phyloP scores from a whole-genome alignment of 2,329 filamentous ascomycete species.

The Ceratocystis eucalypticola region DNA sequence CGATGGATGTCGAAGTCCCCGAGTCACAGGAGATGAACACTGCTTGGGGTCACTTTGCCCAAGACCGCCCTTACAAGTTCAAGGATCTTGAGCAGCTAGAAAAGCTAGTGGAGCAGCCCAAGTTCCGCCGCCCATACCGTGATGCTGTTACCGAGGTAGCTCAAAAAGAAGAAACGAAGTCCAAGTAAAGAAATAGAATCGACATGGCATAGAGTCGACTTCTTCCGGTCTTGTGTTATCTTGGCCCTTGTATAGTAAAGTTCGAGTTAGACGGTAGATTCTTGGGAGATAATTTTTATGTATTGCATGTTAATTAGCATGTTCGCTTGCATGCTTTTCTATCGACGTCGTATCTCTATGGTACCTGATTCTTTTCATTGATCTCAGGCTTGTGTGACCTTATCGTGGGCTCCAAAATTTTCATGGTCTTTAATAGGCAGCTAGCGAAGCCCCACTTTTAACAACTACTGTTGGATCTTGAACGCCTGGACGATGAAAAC shows the following conservation, averaged over 20 bases:
- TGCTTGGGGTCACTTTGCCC: constrained; percentile 18
- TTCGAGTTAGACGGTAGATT: not conserved
- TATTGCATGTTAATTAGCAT: not conserved
- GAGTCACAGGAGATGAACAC: constrained; percentile 15
- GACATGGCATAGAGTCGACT: not conserved
- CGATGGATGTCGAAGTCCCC: constrained; percentile 17
- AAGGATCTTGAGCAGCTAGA: constrained; percentile 17
- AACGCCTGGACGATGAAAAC: not conserved
- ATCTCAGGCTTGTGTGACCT: not conserved
- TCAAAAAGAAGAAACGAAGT: not conserved
- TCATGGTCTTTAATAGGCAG: not conserved
- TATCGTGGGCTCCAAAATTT: not conserved
- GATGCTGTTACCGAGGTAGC: constrained; percentile 2
- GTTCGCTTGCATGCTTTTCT: not conserved
- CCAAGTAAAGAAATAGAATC: not conserved
- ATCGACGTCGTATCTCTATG: not conserved
- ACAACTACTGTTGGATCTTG: not conserved
- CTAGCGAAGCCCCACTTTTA: constrained; percentile 7
- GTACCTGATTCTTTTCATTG: not conserved
- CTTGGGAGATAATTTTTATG: not conserved
- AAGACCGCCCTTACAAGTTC: constrained; percentile 18
- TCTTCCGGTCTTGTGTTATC: not conserved
- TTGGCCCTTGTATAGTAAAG: constrained; percentile 3
- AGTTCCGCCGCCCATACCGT: constrained; percentile 18
- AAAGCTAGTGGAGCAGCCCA: constrained; percentile 17